These are phyloP conservation scores for Solanum bukasovii DNA, from an alignment of 257 asterid genomes.

Conservation along the genomic window DNA sequence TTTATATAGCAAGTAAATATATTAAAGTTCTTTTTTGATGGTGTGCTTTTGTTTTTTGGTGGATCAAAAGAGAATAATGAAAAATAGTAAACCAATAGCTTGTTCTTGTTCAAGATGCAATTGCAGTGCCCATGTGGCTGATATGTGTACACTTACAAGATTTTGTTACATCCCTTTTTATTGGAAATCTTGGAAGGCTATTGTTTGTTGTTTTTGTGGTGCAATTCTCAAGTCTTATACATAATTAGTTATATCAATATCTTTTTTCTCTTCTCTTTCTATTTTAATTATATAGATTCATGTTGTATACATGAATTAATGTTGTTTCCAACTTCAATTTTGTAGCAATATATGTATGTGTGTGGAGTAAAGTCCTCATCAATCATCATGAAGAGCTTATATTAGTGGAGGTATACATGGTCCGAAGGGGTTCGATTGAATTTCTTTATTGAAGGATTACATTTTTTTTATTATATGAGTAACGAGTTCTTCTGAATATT, in stretches of 20 bases:
- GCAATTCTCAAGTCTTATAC: conserved; percentile 54
- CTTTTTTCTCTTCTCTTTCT: background rate
- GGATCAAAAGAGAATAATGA: conserved; percentile 51
- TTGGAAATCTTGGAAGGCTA: conserved; percentile 69
- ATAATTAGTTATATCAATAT: background rate
- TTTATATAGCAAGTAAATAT: background rate
- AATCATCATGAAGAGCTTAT: too few species aligned
- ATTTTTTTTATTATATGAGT: too few species aligned
- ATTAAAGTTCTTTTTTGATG: conserved; percentile 12
- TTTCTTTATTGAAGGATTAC: too few species aligned
- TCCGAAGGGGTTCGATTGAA: too few species aligned
- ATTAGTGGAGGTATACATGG: too few species aligned
- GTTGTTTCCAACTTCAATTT: too few species aligned
- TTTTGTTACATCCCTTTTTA: conserved; percentile 62
- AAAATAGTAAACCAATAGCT: conserved; percentile 56
- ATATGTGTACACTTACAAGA: conserved; percentile 60
- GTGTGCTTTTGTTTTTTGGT: conserved; percentile 78
- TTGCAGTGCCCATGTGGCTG: conserved; percentile 54
- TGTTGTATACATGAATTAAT: too few species aligned
- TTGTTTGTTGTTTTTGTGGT: conserved; percentile 61
- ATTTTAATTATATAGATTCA: background rate
- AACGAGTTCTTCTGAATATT: too few species aligned
- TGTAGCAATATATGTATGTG: too few species aligned
- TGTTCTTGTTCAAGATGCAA: conserved; percentile 69
- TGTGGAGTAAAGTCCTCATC: too few species aligned